Evolutionary conservation across 192 early-diverging fungal species (phyloP), one percentile per base, ranked within the genome.

Genomic region (Coemansia guatemalensis): DNA sequence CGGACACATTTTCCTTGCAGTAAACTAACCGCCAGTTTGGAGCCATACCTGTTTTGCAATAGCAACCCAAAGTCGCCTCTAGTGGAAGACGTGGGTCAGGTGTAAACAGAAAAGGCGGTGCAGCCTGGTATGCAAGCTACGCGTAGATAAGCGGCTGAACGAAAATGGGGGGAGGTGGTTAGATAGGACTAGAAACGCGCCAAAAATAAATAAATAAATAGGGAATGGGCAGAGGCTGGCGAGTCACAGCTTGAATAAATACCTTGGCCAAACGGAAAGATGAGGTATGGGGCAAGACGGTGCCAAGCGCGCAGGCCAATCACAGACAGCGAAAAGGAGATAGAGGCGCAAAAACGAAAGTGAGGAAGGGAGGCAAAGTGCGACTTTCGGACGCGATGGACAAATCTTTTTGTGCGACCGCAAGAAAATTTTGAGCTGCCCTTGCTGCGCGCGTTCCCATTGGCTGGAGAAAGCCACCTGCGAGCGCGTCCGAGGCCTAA

Each of bases 401-500:
- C 39, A 44, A 17, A 17, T 44, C 39, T 44, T 44, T 30, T 44
- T 44, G 8, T 44, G 39, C 4, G 39, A 44, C 12, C 3, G 39
- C 4, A 4, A 3, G 14, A 44, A 44, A 44, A 32, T 32, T 53
- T 48, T 69, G 52, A 60, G 44, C 23, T 24, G 58, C 58, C 18
- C 44, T 23, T 29, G 64, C n/a, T 23, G 5, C 17, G 30, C 64
- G 64, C 64, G 64, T 60, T 32, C 51, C 60, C 57, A 67, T 67
- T 67, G 65, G 65, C 65, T 18, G 20, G 51, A n/a, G 6, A 0
- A 23, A 27, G 3, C 18, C 21, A 26, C 12, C 39, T 17, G 9
- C 9, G 2, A 14, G 39, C 57, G 44, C 30, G 23, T 64, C 22
- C 0, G 20, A 56, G 54, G 6, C 11, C 54, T 25, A 24, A 25